Evolutionary conservation across 768 basidiomycete genomes (phyloP).

Genomic region (Boletus sp.): DNA sequence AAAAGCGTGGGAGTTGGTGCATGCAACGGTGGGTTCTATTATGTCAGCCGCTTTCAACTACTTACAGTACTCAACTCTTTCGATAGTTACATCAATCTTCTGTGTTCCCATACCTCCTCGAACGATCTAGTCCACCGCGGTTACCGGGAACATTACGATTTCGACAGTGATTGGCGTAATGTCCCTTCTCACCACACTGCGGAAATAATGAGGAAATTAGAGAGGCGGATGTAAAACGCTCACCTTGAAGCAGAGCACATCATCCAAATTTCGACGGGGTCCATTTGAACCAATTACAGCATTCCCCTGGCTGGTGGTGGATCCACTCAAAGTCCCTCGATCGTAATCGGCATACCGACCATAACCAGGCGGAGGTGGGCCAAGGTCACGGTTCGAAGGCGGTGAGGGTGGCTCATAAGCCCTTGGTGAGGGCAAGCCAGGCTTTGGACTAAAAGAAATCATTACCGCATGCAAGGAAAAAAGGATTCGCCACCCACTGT

Average conservation of each 20-base stretch:
- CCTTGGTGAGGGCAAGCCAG: conserved; percentile 60
- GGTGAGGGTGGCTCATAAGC: conserved; percentile 77
- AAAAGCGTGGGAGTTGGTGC: not conserved
- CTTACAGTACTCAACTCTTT: not conserved
- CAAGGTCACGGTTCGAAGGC: conserved; percentile 72
- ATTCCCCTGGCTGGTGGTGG: conserved; percentile 21
- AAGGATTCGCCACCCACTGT: conserved; percentile 59
- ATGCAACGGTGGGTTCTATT: not conserved
- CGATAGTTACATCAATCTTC: conserved; percentile 24
- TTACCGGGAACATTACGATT: conserved; percentile 91
- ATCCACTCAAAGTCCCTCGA: conserved; percentile 40
- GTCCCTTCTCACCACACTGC: conserved; percentile 88
- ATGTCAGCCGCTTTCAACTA: not conserved
- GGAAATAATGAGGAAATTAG: conserved; percentile 8
- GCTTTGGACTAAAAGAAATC: conserved; percentile 61
- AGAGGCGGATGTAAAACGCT: conserved; percentile 13
- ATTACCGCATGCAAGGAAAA: conserved; percentile 7
- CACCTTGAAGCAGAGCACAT: conserved; percentile 87
- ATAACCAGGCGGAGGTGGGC: conserved; percentile 90
- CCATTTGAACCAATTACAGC: conserved; percentile 33
- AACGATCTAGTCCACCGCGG: conserved; percentile 73
- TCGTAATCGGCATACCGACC: conserved; percentile 81
- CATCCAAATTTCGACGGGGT: conserved; percentile 70
- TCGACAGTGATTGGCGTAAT: conserved; percentile 92
- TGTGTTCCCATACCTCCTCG: conserved; percentile 29